phyloP scores from a whole-genome alignment of 352 stramenopile species.

The Globisporangium takayamanum region DNA sequence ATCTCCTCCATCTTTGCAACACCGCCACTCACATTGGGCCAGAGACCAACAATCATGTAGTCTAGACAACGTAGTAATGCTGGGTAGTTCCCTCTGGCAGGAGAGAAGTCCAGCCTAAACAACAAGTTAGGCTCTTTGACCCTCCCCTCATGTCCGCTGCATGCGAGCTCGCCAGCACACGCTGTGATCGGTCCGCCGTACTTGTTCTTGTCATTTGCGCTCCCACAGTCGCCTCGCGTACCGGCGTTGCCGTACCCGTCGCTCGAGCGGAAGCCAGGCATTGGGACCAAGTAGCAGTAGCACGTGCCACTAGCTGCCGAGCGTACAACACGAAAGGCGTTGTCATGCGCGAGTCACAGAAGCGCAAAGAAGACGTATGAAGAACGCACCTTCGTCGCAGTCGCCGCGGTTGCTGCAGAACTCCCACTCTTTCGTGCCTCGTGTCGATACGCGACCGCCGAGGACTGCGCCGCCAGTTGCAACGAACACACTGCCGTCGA shows the following conservation, averaged over 20 bases:
- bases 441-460: slow-evolving; percentile 36
- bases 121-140: too few relatives aligned
- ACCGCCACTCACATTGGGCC: too few relatives aligned
- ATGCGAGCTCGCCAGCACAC: slow-evolving; percentile 61
- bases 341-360: neutral
- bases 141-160: slow-evolving; percentile 69
- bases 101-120: too few relatives aligned
- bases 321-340: neutral
- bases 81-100: too few relatives aligned
- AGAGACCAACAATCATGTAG: too few relatives aligned
- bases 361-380: neutral
- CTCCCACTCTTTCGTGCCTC: slow-evolving; percentile 86
- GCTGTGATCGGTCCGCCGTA: slow-evolving; percentile 55
- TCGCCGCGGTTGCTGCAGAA: slow-evolving; percentile 85
- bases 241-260: slow-evolving; percentile 85
- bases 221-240: slow-evolving; percentile 89
- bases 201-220: slow-evolving; percentile 72
- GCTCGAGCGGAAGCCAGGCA: slow-evolving; percentile 77
- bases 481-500: slow-evolving; percentile 45
- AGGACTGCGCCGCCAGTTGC: slow-evolving; percentile 33
- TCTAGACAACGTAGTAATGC: too few relatives aligned
- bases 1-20: too few relatives aligned
- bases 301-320: slow-evolving; percentile 36
- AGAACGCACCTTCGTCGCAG: slow-evolving; percentile 56
- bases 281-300: slow-evolving; percentile 51